These are phyloP conservation scores for Alternaria tenuissima DNA, from an alignment of 2,329 filamentous ascomycete genomes.

Conservation along the genomic window DNA sequence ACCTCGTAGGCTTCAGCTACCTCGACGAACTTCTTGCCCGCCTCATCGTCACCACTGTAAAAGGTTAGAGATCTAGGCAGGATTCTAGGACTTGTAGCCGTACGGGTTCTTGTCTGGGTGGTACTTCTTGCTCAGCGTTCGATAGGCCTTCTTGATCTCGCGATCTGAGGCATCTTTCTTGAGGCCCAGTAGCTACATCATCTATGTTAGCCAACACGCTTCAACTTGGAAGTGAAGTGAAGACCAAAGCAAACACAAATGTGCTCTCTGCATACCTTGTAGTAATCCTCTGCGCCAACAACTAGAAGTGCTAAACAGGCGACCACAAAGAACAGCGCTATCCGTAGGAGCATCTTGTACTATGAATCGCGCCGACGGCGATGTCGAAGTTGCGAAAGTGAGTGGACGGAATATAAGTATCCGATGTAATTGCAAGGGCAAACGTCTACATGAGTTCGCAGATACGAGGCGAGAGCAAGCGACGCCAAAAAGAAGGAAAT, in stretches of 20 bases:
- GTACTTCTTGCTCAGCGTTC: constrained; percentile 90
- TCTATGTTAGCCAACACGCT: constrained; percentile 22
- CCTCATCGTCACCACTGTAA: constrained; percentile 75
- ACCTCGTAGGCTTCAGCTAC: constrained; percentile 96
- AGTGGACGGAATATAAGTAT: constrained; percentile 29
- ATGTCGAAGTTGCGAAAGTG: constrained; percentile 22
- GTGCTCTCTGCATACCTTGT: constrained; percentile 66
- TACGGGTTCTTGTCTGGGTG: constrained; percentile 99
- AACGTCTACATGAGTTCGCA: constrained; percentile 24
- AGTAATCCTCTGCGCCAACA: constrained; percentile 72
- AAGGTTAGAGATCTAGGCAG: constrained; percentile 16
- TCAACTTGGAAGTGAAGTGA: constrained; percentile 2
- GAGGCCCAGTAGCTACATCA: constrained; percentile 76
- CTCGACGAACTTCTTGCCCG: constrained; percentile 90
- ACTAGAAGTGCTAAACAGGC: constrained; percentile 55
- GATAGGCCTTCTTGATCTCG: constrained; percentile 93
- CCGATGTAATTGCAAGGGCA: constrained; percentile 19
- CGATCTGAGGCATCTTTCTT: constrained; percentile 80
- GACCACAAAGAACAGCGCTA: constrained; percentile 54
- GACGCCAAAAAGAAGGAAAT: constrained; percentile 11
- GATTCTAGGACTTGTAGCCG: constrained; percentile 45
- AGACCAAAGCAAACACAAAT: neutral
- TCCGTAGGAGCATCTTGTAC: constrained; percentile 54
- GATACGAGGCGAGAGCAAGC: constrained; percentile 5
- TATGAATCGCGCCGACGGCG: constrained; percentile 27